A percentile compares a stretch with the other conserved stretches of the same genome.
Conservation (phyloP, 768 basidiomycete species). For the Xerocomellus amylosporus region DNA sequence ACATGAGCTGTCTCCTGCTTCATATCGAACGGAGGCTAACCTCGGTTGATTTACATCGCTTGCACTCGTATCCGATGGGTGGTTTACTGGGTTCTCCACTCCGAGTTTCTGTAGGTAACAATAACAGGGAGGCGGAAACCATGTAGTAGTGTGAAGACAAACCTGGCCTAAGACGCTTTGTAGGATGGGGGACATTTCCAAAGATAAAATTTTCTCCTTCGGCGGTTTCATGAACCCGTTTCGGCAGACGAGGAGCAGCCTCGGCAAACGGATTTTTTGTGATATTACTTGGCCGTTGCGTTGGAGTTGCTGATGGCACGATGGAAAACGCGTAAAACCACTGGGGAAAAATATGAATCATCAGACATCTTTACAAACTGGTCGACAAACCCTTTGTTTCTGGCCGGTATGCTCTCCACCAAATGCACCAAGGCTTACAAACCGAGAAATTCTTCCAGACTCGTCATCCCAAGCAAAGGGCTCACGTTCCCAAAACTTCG, state of each 20-base stretch:
- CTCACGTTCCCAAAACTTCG: conserved; percentile 93
- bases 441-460: conserved; percentile 60
- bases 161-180: conserved; percentile 60
- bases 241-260: conserved; percentile 36
- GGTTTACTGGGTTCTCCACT: conserved; percentile 53
- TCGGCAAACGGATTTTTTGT: conserved; percentile 71
- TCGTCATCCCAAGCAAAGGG: conserved; percentile 85
- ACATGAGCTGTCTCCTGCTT: conserved; percentile 2
- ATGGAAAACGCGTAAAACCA: conserved; percentile 99
- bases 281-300: conserved; percentile 54
- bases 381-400: conserved; percentile 73
- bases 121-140: not conserved
- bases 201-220: conserved; percentile 67
- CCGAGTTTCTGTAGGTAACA: conserved; percentile 9
- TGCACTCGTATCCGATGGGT: conserved; percentile 73
- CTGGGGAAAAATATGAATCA: conserved; percentile 40
- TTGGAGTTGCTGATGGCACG: conserved; percentile 45
- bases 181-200: conserved; percentile 55
- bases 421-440: conserved; percentile 87
- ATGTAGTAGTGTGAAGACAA: conserved; percentile 15
- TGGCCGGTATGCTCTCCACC: conserved; percentile 62
- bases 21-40: conserved; percentile 37
- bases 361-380: not conserved
- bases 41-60: conserved; percentile 71
- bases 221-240: conserved; percentile 50